These are phyloP conservation scores for Paramecium caudatum DNA, from an alignment of 73 alveolate species.

Conservation along the genomic window DNA sequence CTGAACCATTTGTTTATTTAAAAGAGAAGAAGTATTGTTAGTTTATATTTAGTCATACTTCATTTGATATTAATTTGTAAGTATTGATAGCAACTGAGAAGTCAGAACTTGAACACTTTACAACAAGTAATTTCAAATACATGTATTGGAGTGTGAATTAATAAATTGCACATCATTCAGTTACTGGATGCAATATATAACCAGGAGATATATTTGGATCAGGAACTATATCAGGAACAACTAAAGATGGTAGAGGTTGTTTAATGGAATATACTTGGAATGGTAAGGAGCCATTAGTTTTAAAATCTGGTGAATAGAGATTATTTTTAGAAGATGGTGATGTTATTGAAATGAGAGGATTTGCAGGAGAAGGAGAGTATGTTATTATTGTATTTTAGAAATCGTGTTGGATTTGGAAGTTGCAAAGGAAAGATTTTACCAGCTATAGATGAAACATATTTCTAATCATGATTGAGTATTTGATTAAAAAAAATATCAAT, in stretches of 20 bases:
- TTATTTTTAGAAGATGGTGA: constrained; percentile 90
- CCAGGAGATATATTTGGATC: constrained; percentile 94
- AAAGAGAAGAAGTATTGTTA: constrained; percentile 79
- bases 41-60: constrained; percentile 67
- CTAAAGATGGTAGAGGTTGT: constrained; percentile 86
- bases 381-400: constrained; percentile 14
- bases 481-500: too few relatives aligned
- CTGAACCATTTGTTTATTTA: constrained; percentile 94
- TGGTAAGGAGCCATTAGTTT: constrained; percentile 86
- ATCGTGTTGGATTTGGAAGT: constrained; percentile 74
- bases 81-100: constrained; percentile 78
- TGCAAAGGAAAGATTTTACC: constrained; percentile 74
- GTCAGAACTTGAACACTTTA: constrained; percentile 75
- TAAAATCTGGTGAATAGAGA: constrained; percentile 89
- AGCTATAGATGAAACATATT: constrained; percentile 62
- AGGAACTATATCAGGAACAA: constrained; percentile 94
- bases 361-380: constrained; percentile 69
- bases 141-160: constrained; percentile 96
- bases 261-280: constrained; percentile 90
- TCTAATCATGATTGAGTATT: constrained; percentile 23
- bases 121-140: constrained; percentile 87
- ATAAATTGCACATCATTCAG: constrained; percentile 91
- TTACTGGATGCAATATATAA: constrained; percentile 89
- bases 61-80: constrained; percentile 90
- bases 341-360: constrained; percentile 82